Percentiles rank a stretch among this genome's conserved stretches.
Evolutionary conservation across 225 moss, liverwort and hornwort species (phyloP).

Genomic region (Marchantia polymorpha): DNA sequence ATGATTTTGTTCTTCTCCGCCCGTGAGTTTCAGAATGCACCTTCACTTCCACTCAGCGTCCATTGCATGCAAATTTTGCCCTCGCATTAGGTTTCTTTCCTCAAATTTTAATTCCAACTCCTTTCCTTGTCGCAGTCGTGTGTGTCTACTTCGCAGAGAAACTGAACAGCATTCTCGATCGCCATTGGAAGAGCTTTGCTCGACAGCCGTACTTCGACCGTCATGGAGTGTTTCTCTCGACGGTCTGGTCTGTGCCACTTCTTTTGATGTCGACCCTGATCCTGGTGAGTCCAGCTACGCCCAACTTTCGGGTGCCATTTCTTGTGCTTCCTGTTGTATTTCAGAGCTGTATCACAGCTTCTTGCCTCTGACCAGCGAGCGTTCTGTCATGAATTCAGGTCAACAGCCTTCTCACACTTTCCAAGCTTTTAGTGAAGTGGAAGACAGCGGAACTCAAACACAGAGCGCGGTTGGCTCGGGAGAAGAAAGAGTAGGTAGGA

Average conservation of each 20-base stretch:
- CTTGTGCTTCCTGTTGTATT: no score
- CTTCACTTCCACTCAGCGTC: background rate
- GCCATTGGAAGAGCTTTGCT: slow-evolving; percentile 64
- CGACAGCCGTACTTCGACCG: slow-evolving; percentile 82
- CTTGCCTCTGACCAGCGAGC: background rate
- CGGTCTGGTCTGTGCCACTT: slow-evolving; percentile 84
- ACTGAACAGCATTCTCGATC: slow-evolving; percentile 54
- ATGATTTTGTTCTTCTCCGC: slow-evolving; percentile 58
- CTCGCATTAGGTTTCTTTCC: background rate
- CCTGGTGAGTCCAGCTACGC: slow-evolving; percentile 38
- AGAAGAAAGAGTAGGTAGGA: slow-evolving; percentile 55
- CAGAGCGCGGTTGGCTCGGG: slow-evolving; percentile 53
- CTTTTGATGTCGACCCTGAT: slow-evolving; percentile 64
- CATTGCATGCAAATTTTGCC: background rate
- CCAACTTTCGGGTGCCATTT: background rate
- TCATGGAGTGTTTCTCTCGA: slow-evolving; percentile 78
- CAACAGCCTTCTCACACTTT: slow-evolving; percentile 67
- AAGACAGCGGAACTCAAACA: slow-evolving; percentile 81
- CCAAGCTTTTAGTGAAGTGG: slow-evolving; percentile 67
- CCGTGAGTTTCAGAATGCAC: slow-evolving; percentile 31
- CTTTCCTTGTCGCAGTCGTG: slow-evolving; percentile 27
- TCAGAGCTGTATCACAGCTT: background rate
- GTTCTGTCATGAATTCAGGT: slow-evolving; percentile 32
- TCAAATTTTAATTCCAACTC: no score
- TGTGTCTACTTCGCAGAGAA: slow-evolving; percentile 68